Evolutionary conservation across 257 asterid species (phyloP).

Genomic region (Oldenlandia corymbosa): DNA sequence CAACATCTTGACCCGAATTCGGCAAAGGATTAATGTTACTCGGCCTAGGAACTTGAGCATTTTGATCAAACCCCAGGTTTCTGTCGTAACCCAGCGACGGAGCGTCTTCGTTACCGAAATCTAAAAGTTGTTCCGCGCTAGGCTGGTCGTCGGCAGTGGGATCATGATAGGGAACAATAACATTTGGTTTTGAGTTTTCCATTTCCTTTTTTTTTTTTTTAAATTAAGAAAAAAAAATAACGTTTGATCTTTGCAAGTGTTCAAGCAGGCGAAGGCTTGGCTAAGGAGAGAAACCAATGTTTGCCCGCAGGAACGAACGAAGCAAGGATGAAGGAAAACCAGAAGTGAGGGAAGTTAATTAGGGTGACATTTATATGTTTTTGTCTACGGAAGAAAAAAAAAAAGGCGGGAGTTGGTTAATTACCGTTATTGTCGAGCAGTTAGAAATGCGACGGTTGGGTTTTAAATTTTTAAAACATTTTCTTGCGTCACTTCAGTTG

Average conservation of each 20-base stretch:
- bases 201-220: slow-evolving; percentile 24
- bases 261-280: slow-evolving; percentile 54
- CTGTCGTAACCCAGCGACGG: no score
- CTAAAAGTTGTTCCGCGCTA: slow-evolving; percentile 12
- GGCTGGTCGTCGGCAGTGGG: slow-evolving; percentile 15
- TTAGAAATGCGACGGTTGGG: background rate
- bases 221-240: no score
- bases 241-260: background rate
- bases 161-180: slow-evolving; percentile 15
- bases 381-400: no score
- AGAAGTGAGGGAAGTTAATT: no score
- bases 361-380: no score
- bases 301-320: background rate
- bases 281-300: no score
- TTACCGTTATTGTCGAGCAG: slow-evolving; percentile 22
- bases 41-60: background rate
- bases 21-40: no score
- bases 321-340: no score
- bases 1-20: no score
- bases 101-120: slow-evolving; percentile 13
- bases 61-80: background rate
- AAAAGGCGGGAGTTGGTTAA: slow-evolving; percentile 4
- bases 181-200: no score
- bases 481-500: no score
- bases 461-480: background rate